Conservation (phyloP, 495 filamentous ascomycete species). For the Oidiodendron maius region DNA sequence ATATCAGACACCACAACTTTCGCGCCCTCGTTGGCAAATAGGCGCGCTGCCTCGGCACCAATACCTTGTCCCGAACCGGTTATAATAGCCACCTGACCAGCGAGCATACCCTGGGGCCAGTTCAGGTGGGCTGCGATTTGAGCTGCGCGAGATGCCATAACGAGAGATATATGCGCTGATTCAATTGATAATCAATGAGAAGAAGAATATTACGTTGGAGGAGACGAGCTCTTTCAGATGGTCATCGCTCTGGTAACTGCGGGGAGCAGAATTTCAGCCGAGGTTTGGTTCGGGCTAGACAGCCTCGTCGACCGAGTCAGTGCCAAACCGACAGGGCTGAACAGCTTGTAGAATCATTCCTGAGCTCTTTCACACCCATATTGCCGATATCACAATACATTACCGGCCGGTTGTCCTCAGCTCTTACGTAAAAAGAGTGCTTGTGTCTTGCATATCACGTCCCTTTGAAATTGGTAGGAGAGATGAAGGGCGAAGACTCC, state of each 20-base stretch:
- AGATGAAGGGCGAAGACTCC: too few relatives aligned
- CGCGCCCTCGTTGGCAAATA: conserved; percentile 83
- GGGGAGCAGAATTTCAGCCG: not conserved
- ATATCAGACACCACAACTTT: conserved; percentile 80
- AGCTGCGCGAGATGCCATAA: conserved; percentile 49
- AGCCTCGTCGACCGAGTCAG: too few relatives aligned
- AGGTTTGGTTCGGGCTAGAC: too few relatives aligned
- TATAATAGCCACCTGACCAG: conserved; percentile 78
- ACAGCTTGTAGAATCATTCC: too few relatives aligned
- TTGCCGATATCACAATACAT: too few relatives aligned
- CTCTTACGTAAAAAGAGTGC: too few relatives aligned
- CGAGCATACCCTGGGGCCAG: conserved; percentile 71
- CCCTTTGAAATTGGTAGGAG: too few relatives aligned
- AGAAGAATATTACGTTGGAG: not conserved
- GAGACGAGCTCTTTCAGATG: not conserved
- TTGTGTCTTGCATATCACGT: too few relatives aligned
- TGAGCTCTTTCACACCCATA: too few relatives aligned
- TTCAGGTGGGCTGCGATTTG: conserved; percentile 74
- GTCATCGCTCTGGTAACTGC: too few relatives aligned
- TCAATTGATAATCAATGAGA: not conserved
- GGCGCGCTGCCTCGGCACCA: conserved; percentile 71
- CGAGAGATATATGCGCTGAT: not conserved
- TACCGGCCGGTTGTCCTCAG: too few relatives aligned
- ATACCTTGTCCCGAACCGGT: conserved; percentile 88
- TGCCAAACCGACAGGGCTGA: too few relatives aligned